Base-by-base conservation (phyloP, 768 basidiomycete genomes). In the Tricholoma sp. region DNA sequence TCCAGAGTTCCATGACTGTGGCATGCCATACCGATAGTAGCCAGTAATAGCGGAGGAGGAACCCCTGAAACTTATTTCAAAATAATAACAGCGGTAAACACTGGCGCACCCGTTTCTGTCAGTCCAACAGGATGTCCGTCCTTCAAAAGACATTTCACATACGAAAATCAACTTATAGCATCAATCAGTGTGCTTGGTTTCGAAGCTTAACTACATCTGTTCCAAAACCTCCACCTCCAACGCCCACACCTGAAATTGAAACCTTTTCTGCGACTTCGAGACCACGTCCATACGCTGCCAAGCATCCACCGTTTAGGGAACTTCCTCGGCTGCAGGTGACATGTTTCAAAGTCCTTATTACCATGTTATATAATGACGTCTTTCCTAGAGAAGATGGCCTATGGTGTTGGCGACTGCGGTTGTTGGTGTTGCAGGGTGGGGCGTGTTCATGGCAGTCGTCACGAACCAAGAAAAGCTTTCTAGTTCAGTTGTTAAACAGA, bases 391-490 rank as follows among this genome's bases (percentile, higher is more conserved):
- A 63, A 74, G 70, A 64, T 89, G 88, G 88, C 87, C 88, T 0
- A 64, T 76, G 19, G 65, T 83, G 18, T 71, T 85, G 34, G 79
- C 73, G 0, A 70, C 82, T 43, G 73, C 77, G 16, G 71, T 73
- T 0, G 57, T 82, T 5, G 89, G 88, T 14, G 69, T 86, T 1
- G 67, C 81, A 0, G 81, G 78, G 6, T 91, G 89, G 89, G 81
- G 72, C 3, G 77, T 76, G 6, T 92, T 92, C 67, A 77, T 89
- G 62, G 76, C 79, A 27, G 84, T 82, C 58, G 85, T 83, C 9
- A 84, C 83, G 56, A 92, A 91, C 72, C 83, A 88, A 66, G 90
- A 91, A 65, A 86, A 84, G 63, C 76, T 91, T 27, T 83, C 88
- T 22, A 86, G 83, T 59, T 91, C 90, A 3, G 83, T 91, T 29